phyloP scores from a whole-genome alignment of 2,329 filamentous ascomycete genomes.

The Thermothelomyces thermophilus region DNA sequence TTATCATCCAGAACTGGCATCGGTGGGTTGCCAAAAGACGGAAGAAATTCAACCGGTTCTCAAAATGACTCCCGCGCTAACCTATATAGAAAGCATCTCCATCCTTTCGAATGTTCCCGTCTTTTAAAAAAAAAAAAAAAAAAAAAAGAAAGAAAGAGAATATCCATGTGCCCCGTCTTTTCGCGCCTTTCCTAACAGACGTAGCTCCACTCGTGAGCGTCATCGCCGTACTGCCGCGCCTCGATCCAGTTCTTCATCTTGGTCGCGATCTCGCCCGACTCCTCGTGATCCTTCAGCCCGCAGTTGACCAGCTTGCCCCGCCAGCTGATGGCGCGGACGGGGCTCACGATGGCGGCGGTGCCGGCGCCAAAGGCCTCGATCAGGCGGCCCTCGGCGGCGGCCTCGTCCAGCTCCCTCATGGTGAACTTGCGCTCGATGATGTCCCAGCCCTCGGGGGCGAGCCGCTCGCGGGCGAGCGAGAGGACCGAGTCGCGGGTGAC shows the following conservation, averaged over 20 bases:
- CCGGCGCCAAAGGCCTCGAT: slow-evolving; percentile 91
- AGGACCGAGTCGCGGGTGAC: slow-evolving; percentile 90
- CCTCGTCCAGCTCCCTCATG: slow-evolving; percentile 78
- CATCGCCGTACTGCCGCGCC: slow-evolving; percentile 88
- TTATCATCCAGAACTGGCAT: too few species aligned
- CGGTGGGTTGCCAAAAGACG: too few species aligned
- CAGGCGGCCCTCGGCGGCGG: slow-evolving; percentile 74
- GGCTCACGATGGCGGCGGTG: slow-evolving; percentile 89
- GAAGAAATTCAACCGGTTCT: background rate
- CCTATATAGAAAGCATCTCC: slow-evolving; percentile 10
- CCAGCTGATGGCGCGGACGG: slow-evolving; percentile 85
- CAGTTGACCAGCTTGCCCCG: slow-evolving; percentile 75
- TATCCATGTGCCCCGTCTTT: too few species aligned
- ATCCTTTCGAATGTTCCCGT: too few species aligned
- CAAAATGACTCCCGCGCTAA: background rate
- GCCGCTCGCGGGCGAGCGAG: slow-evolving; percentile 73
- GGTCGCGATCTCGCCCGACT: slow-evolving; percentile 79
- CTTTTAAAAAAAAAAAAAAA: too few species aligned
- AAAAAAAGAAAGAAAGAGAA: too few species aligned
- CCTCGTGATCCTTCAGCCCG: slow-evolving; percentile 70
- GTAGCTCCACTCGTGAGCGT: slow-evolving; percentile 86
- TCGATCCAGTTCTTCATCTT: slow-evolving; percentile 97
- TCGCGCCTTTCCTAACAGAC: slow-evolving; percentile 28
- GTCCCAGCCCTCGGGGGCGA: slow-evolving; percentile 81
- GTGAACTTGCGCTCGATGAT: slow-evolving; percentile 85